These are phyloP conservation scores for Schizosaccharomyces osmophilus DNA, from an alignment of 805 yeast species.

Conservation along the genomic window DNA sequence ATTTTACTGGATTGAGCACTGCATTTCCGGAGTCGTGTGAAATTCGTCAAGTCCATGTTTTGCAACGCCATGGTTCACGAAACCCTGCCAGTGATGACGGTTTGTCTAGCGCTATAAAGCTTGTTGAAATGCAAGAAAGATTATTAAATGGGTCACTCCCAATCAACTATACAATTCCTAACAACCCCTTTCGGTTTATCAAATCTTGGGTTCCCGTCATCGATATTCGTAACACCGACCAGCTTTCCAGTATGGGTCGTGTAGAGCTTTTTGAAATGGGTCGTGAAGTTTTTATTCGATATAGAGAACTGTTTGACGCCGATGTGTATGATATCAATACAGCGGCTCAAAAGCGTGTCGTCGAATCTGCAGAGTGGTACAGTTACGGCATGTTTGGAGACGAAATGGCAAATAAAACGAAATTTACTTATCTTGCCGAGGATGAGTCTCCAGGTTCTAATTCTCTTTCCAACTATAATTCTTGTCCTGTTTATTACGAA, in stretches of 20 bases:
- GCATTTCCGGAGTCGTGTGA: background rate
- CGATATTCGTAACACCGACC: background rate
- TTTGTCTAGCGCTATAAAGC: background rate
- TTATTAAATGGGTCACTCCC: background rate
- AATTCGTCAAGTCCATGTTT: background rate
- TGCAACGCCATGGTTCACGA: background rate
- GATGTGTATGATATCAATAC: background rate
- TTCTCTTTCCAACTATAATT: background rate
- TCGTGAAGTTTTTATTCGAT: background rate
- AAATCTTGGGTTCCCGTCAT: background rate
- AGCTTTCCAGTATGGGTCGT: background rate
- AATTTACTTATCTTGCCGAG: background rate
- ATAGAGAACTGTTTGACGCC: background rate
- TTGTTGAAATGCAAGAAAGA: background rate
- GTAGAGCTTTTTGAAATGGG: background rate
- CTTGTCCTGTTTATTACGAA: background rate
- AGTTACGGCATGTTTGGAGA: background rate
- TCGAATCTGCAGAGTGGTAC: background rate
- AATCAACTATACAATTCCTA: background rate
- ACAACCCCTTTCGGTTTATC: background rate
- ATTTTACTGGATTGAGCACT: background rate
- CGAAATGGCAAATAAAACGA: background rate
- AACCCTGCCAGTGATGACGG: background rate
- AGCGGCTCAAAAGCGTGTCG: background rate
- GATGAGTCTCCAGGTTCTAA: background rate